Evolutionary conservation across 306 rosid genomes (phyloP), one percentile per base, ranked within the genome.

Genomic region (Prunus mume): DNA sequence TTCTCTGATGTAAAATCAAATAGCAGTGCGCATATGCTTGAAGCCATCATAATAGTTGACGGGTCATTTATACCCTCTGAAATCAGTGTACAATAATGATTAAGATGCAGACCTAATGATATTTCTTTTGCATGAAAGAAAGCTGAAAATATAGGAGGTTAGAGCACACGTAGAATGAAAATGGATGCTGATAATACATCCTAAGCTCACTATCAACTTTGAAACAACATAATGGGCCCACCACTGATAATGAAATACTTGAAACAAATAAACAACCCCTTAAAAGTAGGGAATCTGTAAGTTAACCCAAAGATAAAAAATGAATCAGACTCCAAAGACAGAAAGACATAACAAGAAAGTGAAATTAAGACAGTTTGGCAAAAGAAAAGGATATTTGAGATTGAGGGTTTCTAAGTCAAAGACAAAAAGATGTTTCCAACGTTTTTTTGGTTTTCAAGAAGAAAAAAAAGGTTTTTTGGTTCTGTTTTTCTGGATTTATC

Each of bases 1-100:
- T 83, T 83, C 78, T 94, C 98, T 6, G 97, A 89, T 71, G 96
- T 89, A 55, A 66, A 75, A 76, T 95, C 97, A 84, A 90, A 87
- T 72, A 92, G 71, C 79, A 95, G 82, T 2, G 97, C 49, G 30
- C 98, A 90, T 72, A 92, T 89, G 87, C 91, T 86, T 43, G 92
- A 85, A 38, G 92, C 95, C 98, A 92, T 92, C 92, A 88, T 87
- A 54, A 77, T 71, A 78, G 83, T 85, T 19, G 96, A 85, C 13
- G 76, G 88, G 70, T 92, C 97, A 50, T 74, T 71, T 15, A 80
- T 65, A 63, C 76, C 82, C 76, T 84, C 98, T 95, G 78, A 76
- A 87, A 80, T 69, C 28, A 71, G 84, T 51, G 68, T 73, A 74
- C 72, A 84, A 65, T 62, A 61, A 71, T 72, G 65, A 54, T 67